phyloP scores from a whole-genome alignment of 768 basidiomycete genomes.

The Pisolithus marmoratus region DNA sequence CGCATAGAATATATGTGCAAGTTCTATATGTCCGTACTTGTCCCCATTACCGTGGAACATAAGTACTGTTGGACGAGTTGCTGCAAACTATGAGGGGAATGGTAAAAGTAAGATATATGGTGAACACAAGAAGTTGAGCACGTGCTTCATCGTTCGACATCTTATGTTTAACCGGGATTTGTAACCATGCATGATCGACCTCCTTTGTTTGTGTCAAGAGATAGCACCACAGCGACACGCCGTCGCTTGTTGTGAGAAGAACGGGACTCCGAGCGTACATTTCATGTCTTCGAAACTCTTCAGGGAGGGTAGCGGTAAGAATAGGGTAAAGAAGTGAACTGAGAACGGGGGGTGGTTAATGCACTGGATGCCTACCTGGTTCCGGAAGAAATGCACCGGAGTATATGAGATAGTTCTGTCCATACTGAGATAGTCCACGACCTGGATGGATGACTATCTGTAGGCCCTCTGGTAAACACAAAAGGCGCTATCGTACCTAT shows the following conservation, averaged over 20 bases:
- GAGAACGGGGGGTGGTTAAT: no score
- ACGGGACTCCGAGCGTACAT: conserved; percentile 62
- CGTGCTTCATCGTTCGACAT: conserved; percentile 57
- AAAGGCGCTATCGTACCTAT: conserved; percentile 36
- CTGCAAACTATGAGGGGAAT: conserved; percentile 32
- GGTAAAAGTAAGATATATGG: neutral
- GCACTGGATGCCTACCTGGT: conserved; percentile 46
- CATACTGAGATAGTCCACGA: conserved; percentile 67
- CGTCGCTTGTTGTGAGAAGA: conserved; percentile 69
- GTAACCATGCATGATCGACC: conserved; percentile 30
- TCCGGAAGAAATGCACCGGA: conserved; percentile 76
- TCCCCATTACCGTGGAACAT: conserved; percentile 94
- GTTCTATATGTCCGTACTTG: conserved; percentile 84
- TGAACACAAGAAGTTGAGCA: neutral
- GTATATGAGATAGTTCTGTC: no score
- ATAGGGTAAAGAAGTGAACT: no score
- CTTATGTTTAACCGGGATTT: conserved; percentile 32
- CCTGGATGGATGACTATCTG: conserved; percentile 32
- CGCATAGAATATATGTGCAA: conserved; percentile 78
- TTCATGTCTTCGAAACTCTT: conserved; percentile 63
- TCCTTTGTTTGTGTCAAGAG: conserved; percentile 60
- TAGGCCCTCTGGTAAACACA: neutral
- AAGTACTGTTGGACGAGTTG: no score
- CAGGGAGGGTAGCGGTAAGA: neutral
- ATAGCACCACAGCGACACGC: conserved; percentile 68